Conservation (phyloP, 2,329 filamentous ascomycete genomes). For the Septoria linicola region DNA sequence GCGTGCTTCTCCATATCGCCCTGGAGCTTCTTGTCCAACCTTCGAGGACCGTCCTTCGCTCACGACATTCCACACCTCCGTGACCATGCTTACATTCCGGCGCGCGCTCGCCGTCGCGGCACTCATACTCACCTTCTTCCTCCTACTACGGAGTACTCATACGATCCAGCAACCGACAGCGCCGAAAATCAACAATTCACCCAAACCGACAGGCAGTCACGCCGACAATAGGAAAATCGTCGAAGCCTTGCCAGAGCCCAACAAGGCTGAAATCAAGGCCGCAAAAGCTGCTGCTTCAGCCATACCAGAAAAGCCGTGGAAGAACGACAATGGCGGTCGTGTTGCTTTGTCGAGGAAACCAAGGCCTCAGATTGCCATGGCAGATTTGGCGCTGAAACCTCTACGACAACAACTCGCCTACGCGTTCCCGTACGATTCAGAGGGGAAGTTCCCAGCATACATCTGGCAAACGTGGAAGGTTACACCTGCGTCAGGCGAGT, state of each 20-base stretch:
- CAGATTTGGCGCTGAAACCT: constrained; percentile 69
- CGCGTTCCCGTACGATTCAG: constrained; percentile 89
- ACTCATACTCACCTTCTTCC: constrained; percentile 67
- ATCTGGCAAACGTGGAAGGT: constrained; percentile 99
- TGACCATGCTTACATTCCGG: constrained; percentile 71
- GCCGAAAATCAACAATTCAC: constrained; percentile 35
- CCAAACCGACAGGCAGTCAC: constrained; percentile 40
- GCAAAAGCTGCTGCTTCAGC: constrained; percentile 23
- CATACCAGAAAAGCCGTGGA: constrained; percentile 31
- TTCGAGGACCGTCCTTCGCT: too few species aligned
- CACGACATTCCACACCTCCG: not conserved
- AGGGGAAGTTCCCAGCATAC: constrained; percentile 88
- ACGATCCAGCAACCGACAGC: constrained; percentile 19
- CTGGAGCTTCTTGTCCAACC: too few species aligned
- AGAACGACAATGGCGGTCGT: constrained; percentile 30
- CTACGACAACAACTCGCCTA: constrained; percentile 81
- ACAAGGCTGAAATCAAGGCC: constrained; percentile 17
- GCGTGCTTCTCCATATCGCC: too few species aligned
- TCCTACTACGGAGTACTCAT: constrained; percentile 66
- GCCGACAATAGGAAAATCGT: constrained; percentile 39
- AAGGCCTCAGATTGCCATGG: constrained; percentile 60
- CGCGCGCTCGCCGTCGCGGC: constrained; percentile 71
- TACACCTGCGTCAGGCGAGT: constrained; percentile 72
- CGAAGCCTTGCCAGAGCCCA: constrained; percentile 26
- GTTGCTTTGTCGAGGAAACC: constrained; percentile 43